Conservation (phyloP, 108 stramenopile species). For the Cafeteria roenbergensis region DNA sequence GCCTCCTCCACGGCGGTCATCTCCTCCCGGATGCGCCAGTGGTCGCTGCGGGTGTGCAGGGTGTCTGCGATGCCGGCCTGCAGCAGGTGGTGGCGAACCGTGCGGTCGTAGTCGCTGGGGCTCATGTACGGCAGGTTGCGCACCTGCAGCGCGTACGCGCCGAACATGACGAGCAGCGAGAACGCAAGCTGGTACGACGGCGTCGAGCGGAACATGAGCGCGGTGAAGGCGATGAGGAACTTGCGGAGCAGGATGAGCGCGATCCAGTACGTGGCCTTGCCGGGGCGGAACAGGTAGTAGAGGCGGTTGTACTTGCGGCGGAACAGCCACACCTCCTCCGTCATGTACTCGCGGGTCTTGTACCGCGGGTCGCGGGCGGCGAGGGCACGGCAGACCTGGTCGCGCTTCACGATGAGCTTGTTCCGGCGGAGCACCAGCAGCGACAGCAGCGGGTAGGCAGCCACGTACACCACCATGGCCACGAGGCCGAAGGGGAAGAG, state of each 20-base stretch:
- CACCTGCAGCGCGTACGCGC: constrained; percentile 3
- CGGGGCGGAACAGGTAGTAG: constrained; percentile 3
- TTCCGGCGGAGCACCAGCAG: neutral
- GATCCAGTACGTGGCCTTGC: neutral
- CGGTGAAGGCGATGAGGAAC: neutral
- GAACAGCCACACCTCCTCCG: neutral
- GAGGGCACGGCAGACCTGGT: neutral
- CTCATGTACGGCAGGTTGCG: neutral
- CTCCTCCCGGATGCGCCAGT: too few species aligned
- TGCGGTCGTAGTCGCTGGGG: neutral
- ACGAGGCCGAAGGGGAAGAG: neutral
- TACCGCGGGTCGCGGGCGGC: neutral
- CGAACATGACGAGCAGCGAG: constrained; percentile 4
- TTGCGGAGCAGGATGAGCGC: constrained; percentile 2
- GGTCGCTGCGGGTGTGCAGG: too few species aligned
- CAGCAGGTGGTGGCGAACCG: too few species aligned
- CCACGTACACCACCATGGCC: neutral
- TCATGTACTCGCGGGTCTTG: neutral
- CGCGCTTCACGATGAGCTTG: neutral
- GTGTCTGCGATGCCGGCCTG: too few species aligned
- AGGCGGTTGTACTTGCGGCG: neutral
- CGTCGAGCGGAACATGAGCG: neutral
- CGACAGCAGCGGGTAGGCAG: neutral
- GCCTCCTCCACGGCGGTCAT: too few species aligned
- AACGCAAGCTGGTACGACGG: neutral